These are phyloP conservation scores for Lantana camara DNA, from an alignment of 257 asterid species.

Conservation along the genomic window DNA sequence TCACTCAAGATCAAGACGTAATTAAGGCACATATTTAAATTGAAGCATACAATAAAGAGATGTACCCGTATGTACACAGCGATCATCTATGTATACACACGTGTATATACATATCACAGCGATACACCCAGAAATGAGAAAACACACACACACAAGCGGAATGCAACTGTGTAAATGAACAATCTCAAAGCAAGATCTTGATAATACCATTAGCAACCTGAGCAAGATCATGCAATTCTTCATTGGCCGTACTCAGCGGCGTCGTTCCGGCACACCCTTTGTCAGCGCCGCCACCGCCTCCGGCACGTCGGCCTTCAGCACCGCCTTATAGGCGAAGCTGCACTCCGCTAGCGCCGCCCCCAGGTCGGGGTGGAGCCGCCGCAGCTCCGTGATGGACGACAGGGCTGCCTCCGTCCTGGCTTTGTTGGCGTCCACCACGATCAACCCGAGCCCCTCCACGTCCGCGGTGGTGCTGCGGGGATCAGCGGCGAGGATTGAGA, in stretches of 20 bases:
- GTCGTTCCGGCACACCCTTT: slow-evolving; percentile 38
- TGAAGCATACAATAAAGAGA: neutral
- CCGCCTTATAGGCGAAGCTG: slow-evolving; percentile 32
- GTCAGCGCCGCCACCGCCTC: slow-evolving; percentile 50
- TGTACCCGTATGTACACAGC: neutral
- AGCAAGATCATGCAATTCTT: slow-evolving; percentile 45
- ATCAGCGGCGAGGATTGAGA: slow-evolving; percentile 36
- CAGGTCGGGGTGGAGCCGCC: slow-evolving; percentile 33
- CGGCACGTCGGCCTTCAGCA: slow-evolving; percentile 48
- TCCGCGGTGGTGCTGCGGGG: slow-evolving; percentile 35
- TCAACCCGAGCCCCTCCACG: slow-evolving; percentile 45
- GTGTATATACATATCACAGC: neutral
- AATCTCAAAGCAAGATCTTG: slow-evolving; percentile 37
- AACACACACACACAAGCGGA: neutral
- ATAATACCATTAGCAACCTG: slow-evolving; percentile 42
- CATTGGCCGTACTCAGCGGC: slow-evolving; percentile 37
- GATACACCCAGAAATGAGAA: neutral
- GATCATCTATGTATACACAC: neutral
- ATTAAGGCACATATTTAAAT: no score
- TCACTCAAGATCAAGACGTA: no score
- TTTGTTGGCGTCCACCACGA: slow-evolving; percentile 47
- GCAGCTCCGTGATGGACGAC: slow-evolving; percentile 24
- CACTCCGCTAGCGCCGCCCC: slow-evolving; percentile 34
- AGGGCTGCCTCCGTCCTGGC: slow-evolving; percentile 30
- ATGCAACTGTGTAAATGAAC: neutral